Evolutionary conservation across 78 protist genomes (phyloP).

Genomic region (Dictyostelium discoideum): DNA sequence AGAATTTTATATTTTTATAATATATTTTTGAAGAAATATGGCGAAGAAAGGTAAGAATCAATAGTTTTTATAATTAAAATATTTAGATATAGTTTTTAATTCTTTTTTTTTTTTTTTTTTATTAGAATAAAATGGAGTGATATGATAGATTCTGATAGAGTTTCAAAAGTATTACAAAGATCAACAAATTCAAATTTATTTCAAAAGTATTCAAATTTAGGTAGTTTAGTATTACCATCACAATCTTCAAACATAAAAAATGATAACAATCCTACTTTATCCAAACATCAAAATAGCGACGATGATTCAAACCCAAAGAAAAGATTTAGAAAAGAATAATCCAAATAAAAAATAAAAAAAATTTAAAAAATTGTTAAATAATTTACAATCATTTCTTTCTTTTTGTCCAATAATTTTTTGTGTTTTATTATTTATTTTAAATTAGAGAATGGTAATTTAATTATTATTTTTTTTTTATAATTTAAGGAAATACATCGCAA

Average conservation of each 20-base stretch:
- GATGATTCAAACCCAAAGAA: constrained; percentile 5
- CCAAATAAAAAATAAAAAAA: not conserved
- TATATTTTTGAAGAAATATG: constrained; percentile 15
- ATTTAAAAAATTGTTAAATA: not conserved
- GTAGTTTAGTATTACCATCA: not conserved
- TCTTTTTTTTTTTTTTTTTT: not conserved
- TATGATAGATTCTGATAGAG: not conserved
- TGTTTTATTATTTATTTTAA: too few relatives aligned
- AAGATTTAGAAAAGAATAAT: constrained; percentile 9
- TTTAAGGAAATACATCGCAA: too few relatives aligned
- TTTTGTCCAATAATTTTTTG: too few relatives aligned
- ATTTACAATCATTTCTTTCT: not conserved
- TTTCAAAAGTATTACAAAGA: not conserved
- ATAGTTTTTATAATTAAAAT: not conserved
- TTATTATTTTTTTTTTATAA: too few relatives aligned
- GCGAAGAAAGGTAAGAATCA: not conserved
- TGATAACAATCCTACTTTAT: not conserved
- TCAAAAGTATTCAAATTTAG: constrained; percentile 2
- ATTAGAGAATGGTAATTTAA: too few relatives aligned
- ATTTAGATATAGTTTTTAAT: not conserved
- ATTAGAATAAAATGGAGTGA: constrained; percentile 16
- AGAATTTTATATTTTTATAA: not conserved
- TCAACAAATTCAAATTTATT: not conserved
- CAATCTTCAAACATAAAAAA: not conserved
- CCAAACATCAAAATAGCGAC: not conserved